These are phyloP conservation scores for Terfezia boudieri DNA, from an alignment of 495 filamentous ascomycete genomes.

Conservation along the genomic window DNA sequence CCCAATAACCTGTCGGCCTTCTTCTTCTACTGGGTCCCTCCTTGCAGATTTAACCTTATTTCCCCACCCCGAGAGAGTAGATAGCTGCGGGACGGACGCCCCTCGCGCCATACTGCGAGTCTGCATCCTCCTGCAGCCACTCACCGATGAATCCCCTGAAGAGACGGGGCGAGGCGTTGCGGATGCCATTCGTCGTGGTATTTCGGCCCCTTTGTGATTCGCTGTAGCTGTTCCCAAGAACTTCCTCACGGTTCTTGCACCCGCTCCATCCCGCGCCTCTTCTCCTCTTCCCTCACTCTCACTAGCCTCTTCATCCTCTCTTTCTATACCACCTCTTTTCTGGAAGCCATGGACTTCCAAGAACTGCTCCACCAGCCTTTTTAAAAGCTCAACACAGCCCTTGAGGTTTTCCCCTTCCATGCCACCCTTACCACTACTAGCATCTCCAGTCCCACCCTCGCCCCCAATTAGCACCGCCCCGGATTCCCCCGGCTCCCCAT, in stretches of 20 bases:
- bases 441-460: constrained; percentile 11
- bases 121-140: too few species aligned
- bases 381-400: constrained; percentile 35
- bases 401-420: constrained; percentile 20
- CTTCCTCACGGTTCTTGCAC: too few species aligned
- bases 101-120: too few species aligned
- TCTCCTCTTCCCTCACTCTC: not conserved
- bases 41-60: constrained; percentile 12
- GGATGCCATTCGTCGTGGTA: too few species aligned
- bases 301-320: not conserved
- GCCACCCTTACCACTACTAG: constrained; percentile 11
- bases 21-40: constrained; percentile 8
- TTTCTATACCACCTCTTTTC: not conserved
- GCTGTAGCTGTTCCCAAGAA: too few species aligned
- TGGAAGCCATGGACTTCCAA: constrained; percentile 31
- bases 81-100: too few species aligned
- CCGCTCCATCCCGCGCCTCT: too few species aligned
- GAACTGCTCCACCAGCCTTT: constrained; percentile 42
- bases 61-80: not conserved
- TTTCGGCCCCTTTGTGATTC: too few species aligned
- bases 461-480: constrained; percentile 8
- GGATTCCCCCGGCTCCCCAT: too few species aligned
- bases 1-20: constrained; percentile 2
- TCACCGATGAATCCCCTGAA: too few species aligned
- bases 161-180: too few species aligned